Percentiles rank a stretch among this genome's conserved stretches.
These are phyloP conservation scores for Maudiozyma turicensis DNA, from an alignment of 805 yeast species.

Conservation along the genomic window DNA sequence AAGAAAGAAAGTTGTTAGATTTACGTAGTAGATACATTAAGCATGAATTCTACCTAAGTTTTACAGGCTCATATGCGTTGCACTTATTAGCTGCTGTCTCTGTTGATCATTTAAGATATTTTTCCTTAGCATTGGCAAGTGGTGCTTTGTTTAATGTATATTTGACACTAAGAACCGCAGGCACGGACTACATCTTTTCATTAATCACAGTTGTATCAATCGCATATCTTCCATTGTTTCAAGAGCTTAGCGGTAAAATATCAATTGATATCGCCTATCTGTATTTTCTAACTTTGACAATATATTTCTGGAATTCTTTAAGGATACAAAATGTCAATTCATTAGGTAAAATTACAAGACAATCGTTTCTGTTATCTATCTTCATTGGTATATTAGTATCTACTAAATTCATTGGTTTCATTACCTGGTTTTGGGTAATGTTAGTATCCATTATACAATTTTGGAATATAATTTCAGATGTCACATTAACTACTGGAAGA, in stretches of 20 bases:
- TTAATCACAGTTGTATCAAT: slow-evolving; percentile 26
- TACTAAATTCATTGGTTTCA: slow-evolving; percentile 62
- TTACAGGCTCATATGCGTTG: slow-evolving; percentile 18
- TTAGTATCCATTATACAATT: slow-evolving; percentile 35
- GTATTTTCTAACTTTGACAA: slow-evolving; percentile 37
- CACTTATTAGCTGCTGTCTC: slow-evolving; percentile 14
- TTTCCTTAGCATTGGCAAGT: slow-evolving; percentile 9
- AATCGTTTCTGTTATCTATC: slow-evolving; percentile 40
- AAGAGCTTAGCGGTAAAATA: slow-evolving; percentile 6
- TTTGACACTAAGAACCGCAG: slow-evolving; percentile 14
- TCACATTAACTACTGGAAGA: slow-evolving; percentile 33
- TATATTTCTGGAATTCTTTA: slow-evolving; percentile 42
- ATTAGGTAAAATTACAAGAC: slow-evolving; percentile 43
- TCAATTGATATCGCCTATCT: slow-evolving; percentile 36
- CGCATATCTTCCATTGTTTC: slow-evolving; percentile 13
- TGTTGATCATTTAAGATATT: slow-evolving; percentile 5
- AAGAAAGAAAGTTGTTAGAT: slow-evolving; percentile 4
- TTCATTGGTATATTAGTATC: slow-evolving; percentile 48
- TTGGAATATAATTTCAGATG: slow-evolving; percentile 68
- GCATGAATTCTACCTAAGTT: slow-evolving; percentile 11
- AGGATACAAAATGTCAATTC: slow-evolving; percentile 31
- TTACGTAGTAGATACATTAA: slow-evolving; percentile 5
- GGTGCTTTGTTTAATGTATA: slow-evolving; percentile 11
- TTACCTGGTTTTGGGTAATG: slow-evolving; percentile 59
- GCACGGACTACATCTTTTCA: slow-evolving; percentile 36